Evolutionary conservation across 495 filamentous ascomycete species (phyloP).

Genomic region (Neurospora sp.): DNA sequence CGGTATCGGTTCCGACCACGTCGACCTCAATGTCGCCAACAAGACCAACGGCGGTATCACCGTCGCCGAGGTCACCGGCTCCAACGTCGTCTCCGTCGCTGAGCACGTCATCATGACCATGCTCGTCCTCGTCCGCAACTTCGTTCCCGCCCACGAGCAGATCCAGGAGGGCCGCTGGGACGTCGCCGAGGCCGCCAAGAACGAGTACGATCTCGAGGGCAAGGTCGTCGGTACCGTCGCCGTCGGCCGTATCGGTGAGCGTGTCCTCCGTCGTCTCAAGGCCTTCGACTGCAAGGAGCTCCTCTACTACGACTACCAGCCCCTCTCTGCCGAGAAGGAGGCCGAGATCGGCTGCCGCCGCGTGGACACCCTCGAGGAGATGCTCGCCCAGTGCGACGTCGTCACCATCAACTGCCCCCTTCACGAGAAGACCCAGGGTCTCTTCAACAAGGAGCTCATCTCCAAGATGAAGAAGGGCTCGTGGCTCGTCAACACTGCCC

Average conservation of each 20-base stretch:
- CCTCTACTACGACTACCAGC: constrained; percentile 99
- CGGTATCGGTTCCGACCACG: constrained; percentile 95
- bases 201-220: constrained; percentile 92
- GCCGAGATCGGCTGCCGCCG: constrained; percentile 93
- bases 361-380: constrained; percentile 71
- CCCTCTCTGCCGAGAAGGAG: constrained; percentile 75
- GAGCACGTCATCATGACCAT: constrained; percentile 99
- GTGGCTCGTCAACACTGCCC: constrained; percentile 97
- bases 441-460: constrained; percentile 99
- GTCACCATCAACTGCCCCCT: constrained; percentile 99
- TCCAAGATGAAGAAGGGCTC: constrained; percentile 97
- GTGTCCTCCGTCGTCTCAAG: constrained; percentile 89
- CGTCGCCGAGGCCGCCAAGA: constrained; percentile 91
- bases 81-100: constrained; percentile 82
- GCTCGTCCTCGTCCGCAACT: constrained; percentile 92
- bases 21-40: constrained; percentile 95
- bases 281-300: constrained; percentile 99
- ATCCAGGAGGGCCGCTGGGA: constrained; percentile 85
- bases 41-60: constrained; percentile 96
- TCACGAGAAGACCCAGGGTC: constrained; percentile 89
- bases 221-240: constrained; percentile 98
- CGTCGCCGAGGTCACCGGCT: constrained; percentile 93
- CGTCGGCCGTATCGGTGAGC: constrained; percentile 96
- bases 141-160: constrained; percentile 93
- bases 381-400: constrained; percentile 91